A percentile compares a stretch with the other conserved stretches of the same genome.
phyloP scores from a whole-genome alignment of 768 basidiomycete species.

The Pleurotus ostreatus region DNA sequence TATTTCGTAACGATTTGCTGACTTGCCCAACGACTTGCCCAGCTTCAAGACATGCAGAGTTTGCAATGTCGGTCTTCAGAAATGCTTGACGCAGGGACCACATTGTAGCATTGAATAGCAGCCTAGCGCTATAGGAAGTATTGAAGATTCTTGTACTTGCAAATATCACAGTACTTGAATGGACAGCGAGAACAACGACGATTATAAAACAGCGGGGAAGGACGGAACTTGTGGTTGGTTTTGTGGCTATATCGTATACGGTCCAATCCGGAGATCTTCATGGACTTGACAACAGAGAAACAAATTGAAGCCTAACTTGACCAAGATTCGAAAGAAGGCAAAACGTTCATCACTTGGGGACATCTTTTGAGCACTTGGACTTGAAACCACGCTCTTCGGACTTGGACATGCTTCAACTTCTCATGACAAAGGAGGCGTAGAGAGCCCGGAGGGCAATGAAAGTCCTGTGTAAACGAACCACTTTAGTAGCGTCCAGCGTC shows the following conservation, averaged over 20 bases:
- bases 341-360: slow-evolving; percentile 33
- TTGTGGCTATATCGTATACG: slow-evolving; percentile 47
- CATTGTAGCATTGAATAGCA: slow-evolving; percentile 4
- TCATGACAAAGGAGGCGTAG: slow-evolving; percentile 10
- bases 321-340: slow-evolving; percentile 34
- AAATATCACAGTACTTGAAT: slow-evolving; percentile 44
- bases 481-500: slow-evolving; percentile 32
- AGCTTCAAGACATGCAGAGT: no score
- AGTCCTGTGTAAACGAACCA: slow-evolving; percentile 8
- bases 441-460: slow-evolving; percentile 8
- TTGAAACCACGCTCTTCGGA: slow-evolving; percentile 31
- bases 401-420: slow-evolving; percentile 15
- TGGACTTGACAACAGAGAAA: slow-evolving; percentile 36
- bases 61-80: no score
- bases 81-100: not conserved
- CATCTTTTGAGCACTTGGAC: slow-evolving; percentile 37
- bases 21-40: no score
- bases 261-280: slow-evolving; percentile 44
- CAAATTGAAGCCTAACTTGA: slow-evolving; percentile 49
- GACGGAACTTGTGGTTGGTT: slow-evolving; percentile 51
- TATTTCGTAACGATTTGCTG: no score
- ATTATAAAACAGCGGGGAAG: slow-evolving; percentile 50
- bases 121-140: slow-evolving; percentile 12
- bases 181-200: slow-evolving; percentile 36
- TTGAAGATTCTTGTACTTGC: slow-evolving; percentile 37